Percentiles rank a stretch among this genome's conserved stretches.
Conservation (phyloP, 441 rosid genomes). For the Hura crepitans region DNA sequence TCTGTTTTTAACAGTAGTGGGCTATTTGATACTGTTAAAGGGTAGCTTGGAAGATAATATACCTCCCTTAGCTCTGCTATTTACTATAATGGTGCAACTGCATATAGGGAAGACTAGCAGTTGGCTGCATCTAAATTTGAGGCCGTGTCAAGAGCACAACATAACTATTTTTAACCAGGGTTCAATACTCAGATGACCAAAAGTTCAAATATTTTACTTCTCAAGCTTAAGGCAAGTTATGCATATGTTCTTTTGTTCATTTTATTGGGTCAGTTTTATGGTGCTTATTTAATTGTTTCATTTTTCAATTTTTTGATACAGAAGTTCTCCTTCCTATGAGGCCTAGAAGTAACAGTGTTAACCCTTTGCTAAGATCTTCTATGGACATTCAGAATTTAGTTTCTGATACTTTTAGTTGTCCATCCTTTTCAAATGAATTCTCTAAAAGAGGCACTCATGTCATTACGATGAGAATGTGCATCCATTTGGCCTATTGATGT, state of each 20-base stretch:
- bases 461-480: slow-evolving; percentile 51
- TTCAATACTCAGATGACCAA: slow-evolving; percentile 35
- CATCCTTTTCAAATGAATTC: slow-evolving; percentile 32
- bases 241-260: slow-evolving; percentile 2
- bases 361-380: not conserved
- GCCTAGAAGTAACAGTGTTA: slow-evolving; percentile 32
- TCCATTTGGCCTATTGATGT: slow-evolving; percentile 68
- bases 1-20: slow-evolving; percentile 11
- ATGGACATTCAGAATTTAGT: slow-evolving; percentile 14
- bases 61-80: slow-evolving; percentile 25
- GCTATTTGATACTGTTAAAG: slow-evolving; percentile 27
- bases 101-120: slow-evolving; percentile 17
- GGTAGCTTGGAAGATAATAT: slow-evolving; percentile 25
- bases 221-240: slow-evolving; percentile 57
- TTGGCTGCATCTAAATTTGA: slow-evolving; percentile 27
- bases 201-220: slow-evolving; percentile 42
- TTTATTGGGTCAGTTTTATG: not conserved
- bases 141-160: slow-evolving; percentile 31
- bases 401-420: slow-evolving; percentile 30
- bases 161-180: slow-evolving; percentile 32
- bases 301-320: slow-evolving; percentile 23
- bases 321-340: slow-evolving; percentile 60
- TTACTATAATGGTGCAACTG: slow-evolving; percentile 28
- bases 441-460: slow-evolving; percentile 36
- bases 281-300: slow-evolving; percentile 9